Base-by-base conservation (phyloP, 306 rosid genomes). In the Cucurbita pepo region DNA sequence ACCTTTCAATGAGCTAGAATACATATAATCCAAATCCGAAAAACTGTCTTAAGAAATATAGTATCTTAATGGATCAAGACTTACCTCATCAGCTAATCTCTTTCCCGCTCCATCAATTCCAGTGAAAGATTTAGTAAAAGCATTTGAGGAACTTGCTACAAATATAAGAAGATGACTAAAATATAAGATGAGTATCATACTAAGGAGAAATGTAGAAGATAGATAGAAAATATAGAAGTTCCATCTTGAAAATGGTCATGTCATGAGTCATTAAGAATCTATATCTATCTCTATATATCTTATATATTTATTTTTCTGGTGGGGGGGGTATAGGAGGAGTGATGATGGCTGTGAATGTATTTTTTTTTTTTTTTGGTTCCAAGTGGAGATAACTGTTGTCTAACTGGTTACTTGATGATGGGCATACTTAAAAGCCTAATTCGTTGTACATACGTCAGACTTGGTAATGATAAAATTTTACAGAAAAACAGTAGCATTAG, bases 41-140 rank as follows among this genome's bases (percentile, higher is more conserved):
- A 48, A 74, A 74, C 65, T 15, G 21, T 37, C 15, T 30, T 10
- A 61, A 64, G 45, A 61, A 72, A 71, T 51, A 73, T n/a, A 52
- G 6, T 62, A 77, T 80, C 66, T 63, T 76, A 77, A 47, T 44
- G 77, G 75, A 76, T 69, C 8, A 52, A 76, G 45, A 78, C 90
- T 86, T 84, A 94, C 98, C 84, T 94, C 98, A 65, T 87, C 96
- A 18, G 98, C 97, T 80, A 90, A 82, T 70, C 96, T 85, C 72
- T 89, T 87, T 60, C 98, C 98, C 71, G 98, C 98, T 80, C 94
- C 97, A 75, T 89, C 92, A 83, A 94, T 90, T 79, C 98, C 98
- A 53, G 85, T 43, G 76, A 94, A 94, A n/a, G 98, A 90, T 85
- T 87, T 94, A 0, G 92, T 86, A 76, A 79, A 90, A 13, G 86